Base-by-base conservation (phyloP, 116 monocot species). In the Posidonia oceanica region DNA sequence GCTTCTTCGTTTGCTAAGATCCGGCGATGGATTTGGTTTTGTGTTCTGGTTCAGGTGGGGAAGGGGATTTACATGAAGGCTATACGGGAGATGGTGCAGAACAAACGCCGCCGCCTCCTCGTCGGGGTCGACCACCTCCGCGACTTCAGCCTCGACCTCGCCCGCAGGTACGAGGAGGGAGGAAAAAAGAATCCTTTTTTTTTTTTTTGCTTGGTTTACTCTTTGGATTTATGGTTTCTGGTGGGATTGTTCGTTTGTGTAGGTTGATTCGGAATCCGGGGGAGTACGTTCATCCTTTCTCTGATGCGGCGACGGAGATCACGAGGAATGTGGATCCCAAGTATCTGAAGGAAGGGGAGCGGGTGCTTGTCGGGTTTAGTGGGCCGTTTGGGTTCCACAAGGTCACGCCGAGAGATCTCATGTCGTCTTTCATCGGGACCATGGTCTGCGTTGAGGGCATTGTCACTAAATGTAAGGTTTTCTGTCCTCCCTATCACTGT, bases 401-500 rank as follows among this genome's bases (percentile, higher is more conserved):
- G 80, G 91, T 91, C 68, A 96, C 96, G 0, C 96, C 96, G 2
- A 83, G 96, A 68, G 96, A 91, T 74, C 89, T 96, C 72, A 96
- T 96, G 91, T 91, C 96, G 15, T 83, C 89, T 36, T 96, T 96
- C 81, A 91, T 96, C 14, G 96, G 96, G 6, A 78, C 91, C 60
- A 96, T 96, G 96, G 96, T 96, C 63, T 85, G 89, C 39, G 91
- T 91, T 14, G 87, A 91, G 81, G 96, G 96, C 68, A 96, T 96
- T 56, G 86, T 96, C 78, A 96, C 96, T 51, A 96, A 96, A 83
- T 96, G 96, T 96, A 87, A 76, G 60, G 18, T 42, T 62, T 36
- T 61, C 52, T 23, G 6, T 23, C 6, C 7, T 48, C 48, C 12
- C 12, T 12, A 10, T 48, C 48, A 48, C 48, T 12, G 8, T 48